Conservation (phyloP, 106 monocot genomes). For the Dioscorea zingiberensis region DNA sequence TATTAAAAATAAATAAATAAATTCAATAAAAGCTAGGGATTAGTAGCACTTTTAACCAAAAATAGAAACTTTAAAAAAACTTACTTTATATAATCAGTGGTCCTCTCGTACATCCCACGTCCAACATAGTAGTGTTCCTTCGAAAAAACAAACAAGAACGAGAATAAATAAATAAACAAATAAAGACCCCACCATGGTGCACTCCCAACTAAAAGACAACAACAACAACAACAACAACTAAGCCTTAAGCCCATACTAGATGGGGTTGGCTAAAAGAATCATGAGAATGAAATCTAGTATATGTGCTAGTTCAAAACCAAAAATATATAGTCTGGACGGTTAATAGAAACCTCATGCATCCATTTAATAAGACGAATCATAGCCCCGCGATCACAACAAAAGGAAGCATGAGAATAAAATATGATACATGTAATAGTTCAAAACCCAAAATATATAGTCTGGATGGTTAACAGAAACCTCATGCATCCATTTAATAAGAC, state of each 20-base stretch:
- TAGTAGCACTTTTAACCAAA: too few species aligned
- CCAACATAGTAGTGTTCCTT: constrained; percentile 95
- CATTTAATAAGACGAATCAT: constrained; percentile 70
- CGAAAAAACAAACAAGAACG: constrained; percentile 10
- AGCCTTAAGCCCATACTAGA: too few species aligned
- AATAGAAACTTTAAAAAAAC: background rate
- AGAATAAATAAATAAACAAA: background rate
- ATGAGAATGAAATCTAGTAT: too few species aligned
- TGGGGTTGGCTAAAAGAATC: too few species aligned
- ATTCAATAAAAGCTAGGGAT: too few species aligned
- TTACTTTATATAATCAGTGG: constrained; percentile 81
- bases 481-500: constrained; percentile 85
- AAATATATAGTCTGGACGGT: background rate
- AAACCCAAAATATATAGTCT: background rate
- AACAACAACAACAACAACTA: too few species aligned
- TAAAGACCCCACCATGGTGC: background rate
- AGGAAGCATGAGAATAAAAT: background rate
- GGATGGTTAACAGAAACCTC: constrained; percentile 42
- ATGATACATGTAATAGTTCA: background rate
- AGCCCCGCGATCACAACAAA: constrained; percentile 52
- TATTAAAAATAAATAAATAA: too few species aligned
- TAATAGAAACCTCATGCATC: constrained; percentile 75
- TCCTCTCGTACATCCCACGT: constrained; percentile 83
- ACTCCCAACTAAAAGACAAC: too few species aligned
- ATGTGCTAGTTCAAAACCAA: background rate